phyloP scores from a whole-genome alignment of 306 rosid genomes.

The Potentilla sterilis region DNA sequence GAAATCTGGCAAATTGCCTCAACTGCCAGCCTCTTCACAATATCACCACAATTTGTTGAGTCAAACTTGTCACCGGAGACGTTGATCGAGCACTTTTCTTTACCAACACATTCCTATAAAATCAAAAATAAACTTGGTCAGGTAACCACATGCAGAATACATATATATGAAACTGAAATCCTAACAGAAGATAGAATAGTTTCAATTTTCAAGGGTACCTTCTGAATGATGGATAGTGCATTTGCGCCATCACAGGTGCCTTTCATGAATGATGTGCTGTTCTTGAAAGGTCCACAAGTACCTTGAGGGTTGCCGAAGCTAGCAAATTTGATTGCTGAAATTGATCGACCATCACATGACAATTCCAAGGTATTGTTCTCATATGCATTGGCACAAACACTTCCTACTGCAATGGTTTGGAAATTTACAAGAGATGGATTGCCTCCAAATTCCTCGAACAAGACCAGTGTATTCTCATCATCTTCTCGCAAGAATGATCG shows the following conservation, averaged over 20 bases:
- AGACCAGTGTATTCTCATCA: conserved; percentile 34
- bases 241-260: conserved; percentile 35
- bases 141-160: not conserved
- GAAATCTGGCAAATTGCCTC: conserved; percentile 43
- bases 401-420: conserved; percentile 27
- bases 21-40: conserved; percentile 43
- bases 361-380: conserved; percentile 43
- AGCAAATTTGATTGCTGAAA: conserved; percentile 43
- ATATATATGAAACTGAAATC: not conserved
- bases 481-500: conserved; percentile 37
- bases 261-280: conserved; percentile 21
- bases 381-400: conserved; percentile 31
- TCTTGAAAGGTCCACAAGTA: conserved; percentile 37
- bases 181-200: not conserved
- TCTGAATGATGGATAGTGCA: conserved; percentile 27
- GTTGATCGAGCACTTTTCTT: conserved; percentile 35
- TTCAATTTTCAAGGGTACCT: not conserved
- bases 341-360: conserved; percentile 36
- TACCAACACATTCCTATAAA: conserved; percentile 46
- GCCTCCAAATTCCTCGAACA: conserved; percentile 61
- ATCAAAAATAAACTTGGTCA: not conserved
- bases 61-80: conserved; percentile 44
- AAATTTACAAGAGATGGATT: conserved; percentile 42
- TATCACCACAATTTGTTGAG: conserved; percentile 30
- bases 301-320: conserved; percentile 53